Base-by-base conservation (phyloP, 768 basidiomycete genomes). In the Porpolomopsis calyptriformis region DNA sequence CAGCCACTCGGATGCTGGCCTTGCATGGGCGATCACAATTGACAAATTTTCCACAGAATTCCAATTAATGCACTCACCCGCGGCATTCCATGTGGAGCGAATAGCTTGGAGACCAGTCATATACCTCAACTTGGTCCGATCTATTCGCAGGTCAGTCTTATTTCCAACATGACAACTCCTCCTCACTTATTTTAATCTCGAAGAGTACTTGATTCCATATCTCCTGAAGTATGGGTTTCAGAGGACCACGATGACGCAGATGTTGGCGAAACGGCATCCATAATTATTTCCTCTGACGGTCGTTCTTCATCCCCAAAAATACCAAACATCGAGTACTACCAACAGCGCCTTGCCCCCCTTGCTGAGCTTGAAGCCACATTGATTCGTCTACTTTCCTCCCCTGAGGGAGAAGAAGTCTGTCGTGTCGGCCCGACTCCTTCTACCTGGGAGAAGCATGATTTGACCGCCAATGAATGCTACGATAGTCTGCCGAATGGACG, bases 61-160 rank as follows among this genome's bases (percentile, higher is more conserved):
- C 57, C 86, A 89, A 62, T 71, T 91, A 10, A 63, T 88, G 58
- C 85, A 90, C 58, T 73, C 82, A 1, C 82, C 82, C 7, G 77
- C 76, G 27, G 76, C 82, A 29, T 89, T 91, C 61, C 77, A 76
- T 52, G 77, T 80, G 14, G 86, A 90, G 59, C 73, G 87, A 51
- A 78, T 85, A 46, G 84, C 86, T 22, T 91, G 87, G 87, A 78
- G 87, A 43, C 76, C 84, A 41, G 86, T 91, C 54, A 84, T 91
- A 56, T 91, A 90, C 65, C 74, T 90, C 49, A 91, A 91, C 63
- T 71, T 91, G 51, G 82, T 89, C 49, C 80, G 81, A 59, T 90
- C 87, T 49, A 66, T 90, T 55, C 78, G 80, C 56, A 77, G 82
- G 82, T 80, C 59, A 51, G 70, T 62, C 47, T 45, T 34, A 50